Percentiles rank a stretch among this genome's conserved stretches.
Evolutionary conservation across 2,329 filamentous ascomycete species (phyloP).

Genomic region (Nannizziopsis arthrosporioides): DNA sequence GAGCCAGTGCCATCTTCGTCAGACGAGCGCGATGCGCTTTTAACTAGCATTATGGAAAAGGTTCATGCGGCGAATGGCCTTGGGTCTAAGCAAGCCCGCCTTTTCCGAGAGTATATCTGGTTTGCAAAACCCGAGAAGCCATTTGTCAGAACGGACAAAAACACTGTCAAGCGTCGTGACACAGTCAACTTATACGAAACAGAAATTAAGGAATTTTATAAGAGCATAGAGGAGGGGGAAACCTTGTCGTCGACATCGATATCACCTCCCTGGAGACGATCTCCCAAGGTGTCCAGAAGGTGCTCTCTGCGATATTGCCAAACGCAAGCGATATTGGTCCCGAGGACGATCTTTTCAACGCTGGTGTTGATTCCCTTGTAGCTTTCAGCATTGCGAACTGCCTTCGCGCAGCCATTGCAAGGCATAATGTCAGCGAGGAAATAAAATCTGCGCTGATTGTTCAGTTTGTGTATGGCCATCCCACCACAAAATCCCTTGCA

Average conservation of each 20-base stretch:
- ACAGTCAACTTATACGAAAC: neutral
- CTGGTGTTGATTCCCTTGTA: neutral
- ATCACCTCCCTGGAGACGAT: neutral
- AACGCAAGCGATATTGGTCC: neutral
- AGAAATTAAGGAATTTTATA: constrained; percentile 1
- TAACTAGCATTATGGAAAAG: too few relatives aligned
- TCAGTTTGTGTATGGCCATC: too few relatives aligned
- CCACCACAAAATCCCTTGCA: too few relatives aligned
- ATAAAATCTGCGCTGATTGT: too few relatives aligned
- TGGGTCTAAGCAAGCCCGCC: neutral
- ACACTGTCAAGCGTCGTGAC: neutral
- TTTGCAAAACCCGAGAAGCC: constrained; percentile 7
- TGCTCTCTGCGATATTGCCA: neutral
- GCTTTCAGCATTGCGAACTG: too few relatives aligned
- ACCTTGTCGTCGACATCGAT: neutral
- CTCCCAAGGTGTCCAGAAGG: too few relatives aligned
- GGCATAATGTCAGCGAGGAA: too few relatives aligned
- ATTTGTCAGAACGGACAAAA: neutral
- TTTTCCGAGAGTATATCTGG: neutral
- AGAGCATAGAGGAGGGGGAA: neutral
- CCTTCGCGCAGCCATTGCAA: too few relatives aligned
- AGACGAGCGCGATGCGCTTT: too few relatives aligned
- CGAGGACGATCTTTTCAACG: neutral
- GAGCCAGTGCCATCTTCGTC: too few relatives aligned
- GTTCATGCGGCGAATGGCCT: neutral